Evolutionary conservation across 179 eudicot species (phyloP).

Genomic region (Patellifolia procumbens): DNA sequence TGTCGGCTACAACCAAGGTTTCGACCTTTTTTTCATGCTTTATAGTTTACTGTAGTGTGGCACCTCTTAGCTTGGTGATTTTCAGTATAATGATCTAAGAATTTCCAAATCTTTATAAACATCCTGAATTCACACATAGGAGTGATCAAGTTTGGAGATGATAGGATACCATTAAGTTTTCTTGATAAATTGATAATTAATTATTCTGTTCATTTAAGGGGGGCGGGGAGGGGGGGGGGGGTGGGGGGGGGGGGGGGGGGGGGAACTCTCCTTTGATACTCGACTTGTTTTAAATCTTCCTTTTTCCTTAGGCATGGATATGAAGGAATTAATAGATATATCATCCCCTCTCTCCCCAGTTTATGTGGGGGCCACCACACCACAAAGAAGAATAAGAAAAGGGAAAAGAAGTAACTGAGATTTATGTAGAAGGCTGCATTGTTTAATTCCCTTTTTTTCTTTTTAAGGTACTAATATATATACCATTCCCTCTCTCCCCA

Average conservation of each 20-base stretch:
- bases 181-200: neutral
- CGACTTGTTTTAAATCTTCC: neutral
- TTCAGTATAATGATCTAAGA: too few species aligned
- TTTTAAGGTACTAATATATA: too few species aligned
- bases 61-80: too few species aligned
- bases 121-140: too few species aligned
- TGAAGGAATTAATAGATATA: neutral
- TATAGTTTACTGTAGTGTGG: too few species aligned
- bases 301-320: neutral
- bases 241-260: neutral
- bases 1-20: slow-evolving; percentile 70
- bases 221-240: neutral
- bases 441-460: too few species aligned
- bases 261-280: neutral
- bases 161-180: neutral
- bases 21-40: neutral
- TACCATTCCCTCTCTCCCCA: neutral
- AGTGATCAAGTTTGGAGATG: neutral
- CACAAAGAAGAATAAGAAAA: too few species aligned
- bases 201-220: neutral
- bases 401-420: too few species aligned
- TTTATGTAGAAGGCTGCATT: too few species aligned
- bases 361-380: too few species aligned
- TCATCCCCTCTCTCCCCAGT: too few species aligned
- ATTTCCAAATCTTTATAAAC: too few species aligned